Percentiles rank a stretch among this genome's conserved stretches.
These are phyloP conservation scores for Blastobotrys capitulatus DNA, from an alignment of 1,139 yeast species.

Conservation along the genomic window DNA sequence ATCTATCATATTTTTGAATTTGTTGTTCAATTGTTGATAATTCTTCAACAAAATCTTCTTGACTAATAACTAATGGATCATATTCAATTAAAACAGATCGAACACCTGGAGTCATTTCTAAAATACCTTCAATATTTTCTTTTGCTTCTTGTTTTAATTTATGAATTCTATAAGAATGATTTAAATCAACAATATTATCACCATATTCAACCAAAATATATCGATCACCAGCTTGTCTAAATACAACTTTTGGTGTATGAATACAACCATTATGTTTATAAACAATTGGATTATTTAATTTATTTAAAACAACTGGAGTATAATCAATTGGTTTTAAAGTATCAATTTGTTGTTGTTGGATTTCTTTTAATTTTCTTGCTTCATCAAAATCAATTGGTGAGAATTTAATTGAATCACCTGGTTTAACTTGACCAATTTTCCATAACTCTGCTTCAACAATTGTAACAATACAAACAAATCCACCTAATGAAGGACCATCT, in stretches of 20 bases:
- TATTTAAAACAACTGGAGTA: conserved; percentile 4
- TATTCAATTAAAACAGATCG: conserved; percentile 87
- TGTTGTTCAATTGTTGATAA: conserved; percentile 72
- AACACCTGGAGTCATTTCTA: conserved; percentile 96
- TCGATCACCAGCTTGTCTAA: conserved; percentile 97
- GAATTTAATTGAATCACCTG: conserved; percentile 81
- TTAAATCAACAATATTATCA: conserved; percentile 78
- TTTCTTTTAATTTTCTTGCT: conserved; percentile 58
- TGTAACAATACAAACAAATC: conserved; percentile 94
- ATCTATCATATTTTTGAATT: conserved; percentile 63
- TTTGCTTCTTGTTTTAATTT: conserved; percentile 67
- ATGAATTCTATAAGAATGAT: conserved; percentile 78
- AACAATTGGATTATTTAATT: conserved; percentile 48
- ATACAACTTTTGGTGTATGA: conserved; percentile 65
- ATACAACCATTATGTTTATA: conserved; percentile 38
- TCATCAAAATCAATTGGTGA: conserved; percentile 65
- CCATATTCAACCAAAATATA: conserved; percentile 90
- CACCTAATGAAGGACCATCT: conserved; percentile 97
- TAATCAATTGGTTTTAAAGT: conserved; percentile 7
- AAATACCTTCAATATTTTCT: conserved; percentile 59
- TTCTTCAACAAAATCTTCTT: conserved; percentile 47
- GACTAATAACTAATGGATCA: conserved; percentile 47
- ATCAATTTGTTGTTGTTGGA: conserved; percentile 45
- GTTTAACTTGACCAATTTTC: conserved; percentile 97
- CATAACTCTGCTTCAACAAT: conserved; percentile 95